Base-by-base conservation (phyloP, 1,284 basidiomycete species). In the Takashimella tepidaria region DNA sequence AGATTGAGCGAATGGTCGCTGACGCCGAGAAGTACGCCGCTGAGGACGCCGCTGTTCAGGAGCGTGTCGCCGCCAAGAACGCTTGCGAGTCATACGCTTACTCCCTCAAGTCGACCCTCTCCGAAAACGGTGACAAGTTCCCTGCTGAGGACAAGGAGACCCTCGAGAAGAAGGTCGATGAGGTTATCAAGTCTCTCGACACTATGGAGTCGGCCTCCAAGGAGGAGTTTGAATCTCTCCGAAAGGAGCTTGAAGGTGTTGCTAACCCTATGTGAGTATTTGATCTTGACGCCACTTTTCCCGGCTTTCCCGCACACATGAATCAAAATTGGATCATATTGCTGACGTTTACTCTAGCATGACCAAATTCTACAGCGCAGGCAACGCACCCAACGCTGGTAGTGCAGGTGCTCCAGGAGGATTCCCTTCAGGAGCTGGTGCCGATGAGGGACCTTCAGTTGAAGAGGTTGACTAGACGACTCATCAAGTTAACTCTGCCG, bases 1-100 rank as follows among this genome's bases (percentile, higher is more conserved):
- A 98, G 79, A 98, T 98, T 63, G 93, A 98, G 80, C 87, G 89
- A 74, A 98, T 98, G 95, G 87, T 97, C 56, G 71, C 77, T 61
- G 90, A 95, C 68, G 92, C 92, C 57, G 92, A 93, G 84, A 87
- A 90, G 79, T 68, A 79, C 86, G 67, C 62, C 50, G 69, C 66
- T 46, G 68, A 70, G 56, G 76, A 78, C 68, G 76, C 77, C 63
- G 76, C 73, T 56, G 77, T 73, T 26, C 74, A 75, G 37, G 70
- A 69, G 66, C 88, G 92, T 60, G 95, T 96, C 76, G 72, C 81
- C 47, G 76, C 92, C 66, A 95, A 96, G 58, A 62, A 62, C 56
- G 60, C 27, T 25, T 55, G 63, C 51, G 92, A 96, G 79, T 92
- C 90, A 3, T 97, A 96, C 79, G 77, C 92, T 6, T 98, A 96